Percentiles rank a stretch among this genome's conserved stretches.
Conservation (phyloP, 257 asterid species). For the Penstemon eatonii region DNA sequence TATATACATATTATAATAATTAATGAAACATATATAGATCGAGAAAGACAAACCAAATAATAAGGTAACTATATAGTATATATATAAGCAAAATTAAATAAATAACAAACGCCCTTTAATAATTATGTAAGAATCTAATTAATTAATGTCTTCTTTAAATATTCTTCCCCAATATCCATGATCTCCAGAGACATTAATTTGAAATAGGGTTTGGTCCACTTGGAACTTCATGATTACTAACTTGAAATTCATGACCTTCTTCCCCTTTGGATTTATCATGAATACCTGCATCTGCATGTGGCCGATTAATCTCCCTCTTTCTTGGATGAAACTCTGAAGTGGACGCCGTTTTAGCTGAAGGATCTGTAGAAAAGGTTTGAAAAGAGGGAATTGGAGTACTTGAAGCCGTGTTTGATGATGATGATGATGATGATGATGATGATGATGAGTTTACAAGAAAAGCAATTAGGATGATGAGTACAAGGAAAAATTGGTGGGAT, state of each 20-base stretch:
- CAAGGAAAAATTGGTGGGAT: slow-evolving; percentile 22
- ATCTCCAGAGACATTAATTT: slow-evolving; percentile 3
- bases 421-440: too few species aligned
- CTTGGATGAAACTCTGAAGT: slow-evolving; percentile 25
- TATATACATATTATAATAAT: too few species aligned
- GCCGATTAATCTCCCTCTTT: slow-evolving; percentile 3
- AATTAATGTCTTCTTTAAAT: too few species aligned
- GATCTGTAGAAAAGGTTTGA: slow-evolving; percentile 6
- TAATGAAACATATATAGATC: too few species aligned
- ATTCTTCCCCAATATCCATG: background rate
- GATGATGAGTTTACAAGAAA: slow-evolving; percentile 28
- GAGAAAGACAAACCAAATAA: background rate
- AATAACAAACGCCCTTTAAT: background rate
- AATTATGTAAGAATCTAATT: background rate
- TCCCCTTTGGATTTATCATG: slow-evolving; percentile 27
- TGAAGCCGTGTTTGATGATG: slow-evolving; percentile 19
- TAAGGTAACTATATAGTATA: background rate
- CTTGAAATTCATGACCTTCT: slow-evolving; percentile 39
- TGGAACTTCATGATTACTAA: slow-evolving; percentile 73
- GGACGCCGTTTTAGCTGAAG: slow-evolving; percentile 18
- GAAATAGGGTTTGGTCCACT: slow-evolving; percentile 90
- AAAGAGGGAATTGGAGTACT: background rate
- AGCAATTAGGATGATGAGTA: slow-evolving; percentile 37
- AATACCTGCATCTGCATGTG: background rate
- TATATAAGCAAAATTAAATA: background rate